Evolutionary conservation across 2,329 filamentous ascomycete species (phyloP).

Genomic region (Macrophomina pseudophaseolina): DNA sequence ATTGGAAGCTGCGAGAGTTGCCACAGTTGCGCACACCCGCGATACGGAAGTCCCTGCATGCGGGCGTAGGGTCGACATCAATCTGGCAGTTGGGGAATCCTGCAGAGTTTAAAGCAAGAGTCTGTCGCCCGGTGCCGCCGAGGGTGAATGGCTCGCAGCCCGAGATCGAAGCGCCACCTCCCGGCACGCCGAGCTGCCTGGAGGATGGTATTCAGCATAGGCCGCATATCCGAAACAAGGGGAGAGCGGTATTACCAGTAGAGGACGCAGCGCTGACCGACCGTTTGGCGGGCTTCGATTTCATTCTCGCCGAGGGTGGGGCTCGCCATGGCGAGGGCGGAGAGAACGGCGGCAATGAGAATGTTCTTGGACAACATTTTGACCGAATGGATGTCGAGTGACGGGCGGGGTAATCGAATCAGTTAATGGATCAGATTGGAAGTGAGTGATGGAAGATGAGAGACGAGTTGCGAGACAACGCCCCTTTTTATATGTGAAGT

Average conservation of each 20-base stretch:
- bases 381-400: neutral
- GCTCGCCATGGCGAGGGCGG: neutral
- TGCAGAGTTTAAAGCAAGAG: neutral
- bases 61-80: neutral
- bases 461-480: too few species aligned
- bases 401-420: too few species aligned
- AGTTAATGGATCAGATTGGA: too few species aligned
- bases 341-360: neutral
- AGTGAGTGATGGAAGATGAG: too few species aligned
- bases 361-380: neutral
- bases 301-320: neutral
- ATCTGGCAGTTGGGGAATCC: neutral
- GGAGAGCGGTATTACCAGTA: neutral
- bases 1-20: neutral
- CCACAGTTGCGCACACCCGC: neutral
- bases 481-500: too few species aligned
- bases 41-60: neutral
- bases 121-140: neutral
- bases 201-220: neutral
- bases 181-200: neutral
- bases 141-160: neutral
- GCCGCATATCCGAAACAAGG: too few species aligned
- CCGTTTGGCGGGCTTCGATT: neutral
- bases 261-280: neutral
- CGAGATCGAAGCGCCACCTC: neutral